phyloP scores from a whole-genome alignment of 306 rosid species.

The Citrullus amarus region DNA sequence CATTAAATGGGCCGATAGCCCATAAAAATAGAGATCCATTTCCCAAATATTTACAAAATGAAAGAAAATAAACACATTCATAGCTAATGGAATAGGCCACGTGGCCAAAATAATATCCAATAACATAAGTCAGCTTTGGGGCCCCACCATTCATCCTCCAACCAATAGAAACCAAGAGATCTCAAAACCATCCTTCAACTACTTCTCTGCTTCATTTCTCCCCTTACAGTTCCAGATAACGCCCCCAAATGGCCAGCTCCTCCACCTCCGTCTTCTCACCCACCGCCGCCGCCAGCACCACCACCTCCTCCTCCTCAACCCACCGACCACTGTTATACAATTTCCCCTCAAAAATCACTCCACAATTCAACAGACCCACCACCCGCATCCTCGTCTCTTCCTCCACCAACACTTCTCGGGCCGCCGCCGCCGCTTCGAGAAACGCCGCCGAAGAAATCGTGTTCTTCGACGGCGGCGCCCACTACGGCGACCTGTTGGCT shows the following conservation, averaged over 20 bases:
- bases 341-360: constrained; percentile 6
- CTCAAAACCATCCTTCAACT: constrained; percentile 11
- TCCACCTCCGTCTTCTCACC: constrained; percentile 39
- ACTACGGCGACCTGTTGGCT: constrained; percentile 64
- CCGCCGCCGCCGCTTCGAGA: constrained; percentile 8
- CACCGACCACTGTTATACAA: constrained; percentile 16
- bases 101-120: neutral
- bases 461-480: constrained; percentile 97
- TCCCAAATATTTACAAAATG: neutral
- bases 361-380: constrained; percentile 19
- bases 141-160: constrained; percentile 2
- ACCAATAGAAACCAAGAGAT: constrained; percentile 15
- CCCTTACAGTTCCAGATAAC: constrained; percentile 23
- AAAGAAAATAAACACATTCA: neutral
- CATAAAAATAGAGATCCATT: neutral
- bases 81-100: neutral
- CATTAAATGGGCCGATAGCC: neutral
- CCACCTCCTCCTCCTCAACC: constrained; percentile 15
- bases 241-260: constrained; percentile 41
- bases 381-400: constrained; percentile 63
- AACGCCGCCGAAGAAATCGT: constrained; percentile 41
- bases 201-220: neutral
- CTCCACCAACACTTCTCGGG: constrained; percentile 46
- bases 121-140: neutral
- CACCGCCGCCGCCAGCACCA: neutral